A percentile compares a stretch with the other conserved stretches of the same genome.
Evolutionary conservation across 345 rosid species (phyloP).

Genomic region (Geranium rotundifolium): DNA sequence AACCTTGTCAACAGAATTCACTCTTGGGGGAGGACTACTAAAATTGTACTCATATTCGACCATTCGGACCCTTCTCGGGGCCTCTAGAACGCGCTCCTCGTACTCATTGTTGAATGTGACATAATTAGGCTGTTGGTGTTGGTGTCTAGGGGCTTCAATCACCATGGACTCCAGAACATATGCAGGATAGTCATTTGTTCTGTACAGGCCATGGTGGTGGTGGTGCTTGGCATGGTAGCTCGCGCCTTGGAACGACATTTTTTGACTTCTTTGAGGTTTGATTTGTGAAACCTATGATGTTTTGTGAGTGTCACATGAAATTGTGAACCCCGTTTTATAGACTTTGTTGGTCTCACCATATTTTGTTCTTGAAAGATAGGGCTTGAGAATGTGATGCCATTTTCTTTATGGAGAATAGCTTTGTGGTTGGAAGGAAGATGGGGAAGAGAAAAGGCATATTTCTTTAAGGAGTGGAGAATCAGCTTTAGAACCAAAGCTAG

Average conservation of each 20-base stretch:
- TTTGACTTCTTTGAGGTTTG: not conserved
- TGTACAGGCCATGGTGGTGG: not conserved
- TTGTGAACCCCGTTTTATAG: not conserved
- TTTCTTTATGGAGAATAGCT: not conserved
- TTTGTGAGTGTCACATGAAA: not conserved
- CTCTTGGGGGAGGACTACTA: not conserved
- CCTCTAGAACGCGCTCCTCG: not conserved
- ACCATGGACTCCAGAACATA: not conserved
- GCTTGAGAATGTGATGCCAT: not conserved
- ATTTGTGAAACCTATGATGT: not conserved
- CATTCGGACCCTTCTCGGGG: conserved; percentile 5
- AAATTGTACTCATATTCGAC: conserved; percentile 7
- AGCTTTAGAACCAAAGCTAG: too few species aligned
- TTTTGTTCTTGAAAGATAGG: not conserved
- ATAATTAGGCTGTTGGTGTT: not conserved
- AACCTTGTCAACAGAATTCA: conserved; percentile 21
- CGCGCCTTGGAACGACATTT: not conserved
- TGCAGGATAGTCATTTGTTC: not conserved
- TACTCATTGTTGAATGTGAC: not conserved
- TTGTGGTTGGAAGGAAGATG: not conserved
- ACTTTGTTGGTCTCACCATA: not conserved
- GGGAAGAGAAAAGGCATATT: too few species aligned
- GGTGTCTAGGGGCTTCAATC: not conserved
- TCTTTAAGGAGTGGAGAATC: too few species aligned
- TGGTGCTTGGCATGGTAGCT: not conserved